These are phyloP conservation scores for Ceratocystis harringtonii DNA, from an alignment of 2,329 filamentous ascomycete genomes.

Conservation along the genomic window DNA sequence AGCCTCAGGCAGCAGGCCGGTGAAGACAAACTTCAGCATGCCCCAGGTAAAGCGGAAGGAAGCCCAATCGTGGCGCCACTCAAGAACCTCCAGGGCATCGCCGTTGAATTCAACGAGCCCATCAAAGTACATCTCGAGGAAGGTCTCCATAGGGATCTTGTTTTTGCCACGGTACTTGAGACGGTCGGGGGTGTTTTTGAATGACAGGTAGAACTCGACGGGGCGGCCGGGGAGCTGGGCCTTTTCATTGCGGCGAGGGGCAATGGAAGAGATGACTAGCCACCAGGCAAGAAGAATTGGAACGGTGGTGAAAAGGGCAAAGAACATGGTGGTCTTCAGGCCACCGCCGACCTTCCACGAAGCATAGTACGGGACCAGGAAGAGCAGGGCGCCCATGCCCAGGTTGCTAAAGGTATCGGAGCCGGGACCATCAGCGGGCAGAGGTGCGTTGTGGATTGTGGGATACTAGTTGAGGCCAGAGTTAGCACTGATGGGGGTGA, in stretches of 20 bases:
- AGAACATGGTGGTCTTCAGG: constrained; percentile 74
- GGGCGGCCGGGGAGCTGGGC: constrained; percentile 70
- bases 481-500: constrained; percentile 3
- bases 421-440: constrained; percentile 77
- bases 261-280: constrained; percentile 58
- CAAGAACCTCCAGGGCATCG: constrained; percentile 73
- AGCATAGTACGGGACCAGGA: constrained; percentile 61
- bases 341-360: constrained; percentile 75
- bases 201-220: constrained; percentile 79
- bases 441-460: constrained; percentile 82
- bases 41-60: constrained; percentile 79
- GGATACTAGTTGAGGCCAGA: constrained; percentile 46
- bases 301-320: constrained; percentile 66
- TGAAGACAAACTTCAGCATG: constrained; percentile 77
- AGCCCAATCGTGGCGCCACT: constrained; percentile 95
- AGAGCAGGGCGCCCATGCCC: constrained; percentile 54
- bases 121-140: constrained; percentile 96
- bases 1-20: constrained; percentile 75
- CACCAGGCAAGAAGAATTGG: constrained; percentile 73
- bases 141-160: constrained; percentile 82
- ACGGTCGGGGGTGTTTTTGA: constrained; percentile 50
- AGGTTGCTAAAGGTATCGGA: constrained; percentile 78
- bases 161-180: constrained; percentile 59
- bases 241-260: constrained; percentile 86
- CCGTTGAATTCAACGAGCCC: constrained; percentile 92